These are phyloP conservation scores for Laburnicola sp. DNA, from an alignment of 2,329 filamentous ascomycete species.

Conservation along the genomic window DNA sequence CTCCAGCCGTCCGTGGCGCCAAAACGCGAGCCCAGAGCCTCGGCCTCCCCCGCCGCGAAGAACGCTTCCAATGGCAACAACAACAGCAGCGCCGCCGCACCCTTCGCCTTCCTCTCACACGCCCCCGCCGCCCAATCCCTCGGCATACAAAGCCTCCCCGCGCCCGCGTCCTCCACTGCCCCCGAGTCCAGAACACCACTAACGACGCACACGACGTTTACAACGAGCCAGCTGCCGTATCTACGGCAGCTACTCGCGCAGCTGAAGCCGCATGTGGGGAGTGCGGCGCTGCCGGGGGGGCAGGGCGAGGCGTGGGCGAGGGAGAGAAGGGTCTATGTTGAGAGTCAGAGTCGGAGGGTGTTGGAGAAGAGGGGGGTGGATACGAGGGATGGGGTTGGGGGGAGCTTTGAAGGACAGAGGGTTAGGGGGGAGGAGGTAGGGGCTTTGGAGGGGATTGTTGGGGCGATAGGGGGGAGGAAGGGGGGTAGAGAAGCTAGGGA, in stretches of 20 bases:
- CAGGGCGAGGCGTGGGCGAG: conserved; percentile 57
- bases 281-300: conserved; percentile 40
- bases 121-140: conserved; percentile 52
- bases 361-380: conserved; percentile 74
- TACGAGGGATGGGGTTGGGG: conserved; percentile 42
- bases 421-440: conserved; percentile 34
- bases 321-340: conserved; percentile 80
- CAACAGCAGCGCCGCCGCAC: conserved; percentile 7
- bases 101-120: conserved; percentile 62
- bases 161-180: conserved; percentile 25
- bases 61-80: not conserved
- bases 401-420: conserved; percentile 29
- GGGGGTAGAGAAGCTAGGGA: conserved; percentile 1
- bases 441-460: conserved; percentile 35
- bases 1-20: conserved; percentile 37
- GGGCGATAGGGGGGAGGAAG: conserved; percentile 14
- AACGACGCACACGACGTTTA: conserved; percentile 74
- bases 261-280: conserved; percentile 65
- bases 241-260: conserved; percentile 70
- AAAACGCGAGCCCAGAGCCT: conserved; percentile 27
- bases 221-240: conserved; percentile 79
- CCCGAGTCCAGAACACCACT: conserved; percentile 54
- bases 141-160: conserved; percentile 46
- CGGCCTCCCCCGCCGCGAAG: conserved; percentile 20
- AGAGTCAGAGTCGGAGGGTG: conserved; percentile 74